Evolutionary conservation across 2,329 filamentous ascomycete genomes (phyloP), one percentile per base, ranked within the genome.

Genomic region (Ascosphaera acerosa): DNA sequence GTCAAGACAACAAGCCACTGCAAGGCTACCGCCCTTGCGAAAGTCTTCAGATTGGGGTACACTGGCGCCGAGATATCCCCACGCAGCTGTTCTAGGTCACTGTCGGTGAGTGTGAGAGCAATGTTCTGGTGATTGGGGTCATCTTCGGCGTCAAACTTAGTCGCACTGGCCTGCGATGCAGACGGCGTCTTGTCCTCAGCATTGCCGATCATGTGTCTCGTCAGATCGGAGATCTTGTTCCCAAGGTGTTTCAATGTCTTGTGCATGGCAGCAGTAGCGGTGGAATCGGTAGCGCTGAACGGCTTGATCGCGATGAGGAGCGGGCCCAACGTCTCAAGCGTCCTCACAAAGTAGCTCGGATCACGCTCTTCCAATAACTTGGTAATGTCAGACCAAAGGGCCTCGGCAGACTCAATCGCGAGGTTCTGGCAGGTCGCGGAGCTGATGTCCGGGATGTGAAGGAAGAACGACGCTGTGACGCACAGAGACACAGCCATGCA

Each of bases 1-100:
- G 9, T 12, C 12, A 23, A 23, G 9, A 23, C 9, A 9, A 23
- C 20, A 12, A 23, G 20, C 20, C 20, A 23, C 20, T 23, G 20
- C 9, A 23, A 9, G 20, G 12, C 12, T 12, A 12, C 12, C 9
- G 20, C 20, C 20, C 20, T 9, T 12, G 20, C 20, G 12, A 23
- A 9, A 9, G 12, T 23, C 12, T 23, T 23, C 20, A 78, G 64
- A 33, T 66, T 64, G 34, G 68, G 67, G 44, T 66, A 70, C 31
- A 67, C 54, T 15, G 65, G 62, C 32, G 57, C 53, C 29, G 70
- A 12, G 12, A 9, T 9, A 23, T 23, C 20, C 20, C 12, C 20
- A 12, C 20, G 20, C 9, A 23, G 20, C 9, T 9, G 12, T 9
- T 12, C 20, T 12, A 23, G 20, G 12, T 23, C 20, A 9, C 9